A percentile compares a stretch with the other conserved stretches of the same genome.
phyloP scores from a whole-genome alignment of 2,329 filamentous ascomycete genomes.

The Aspergillus oerlinghausenensis region DNA sequence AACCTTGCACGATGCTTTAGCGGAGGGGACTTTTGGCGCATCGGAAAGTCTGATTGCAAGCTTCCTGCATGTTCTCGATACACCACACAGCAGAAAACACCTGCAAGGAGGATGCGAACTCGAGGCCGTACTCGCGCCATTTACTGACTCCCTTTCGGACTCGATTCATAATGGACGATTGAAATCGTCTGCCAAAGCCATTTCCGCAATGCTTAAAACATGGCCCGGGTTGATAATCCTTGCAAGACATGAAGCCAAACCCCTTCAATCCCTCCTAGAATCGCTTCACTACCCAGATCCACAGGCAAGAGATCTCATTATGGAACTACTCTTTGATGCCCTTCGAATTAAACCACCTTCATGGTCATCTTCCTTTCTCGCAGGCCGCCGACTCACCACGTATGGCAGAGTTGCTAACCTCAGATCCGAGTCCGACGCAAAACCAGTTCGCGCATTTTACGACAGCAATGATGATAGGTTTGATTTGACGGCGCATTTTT shows the following conservation, averaged over 20 bases:
- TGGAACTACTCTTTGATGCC: slow-evolving; percentile 80
- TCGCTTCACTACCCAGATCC: slow-evolving; percentile 57
- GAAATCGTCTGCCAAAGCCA: slow-evolving; percentile 87
- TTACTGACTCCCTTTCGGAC: slow-evolving; percentile 70
- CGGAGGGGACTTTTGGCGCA: slow-evolving; percentile 86
- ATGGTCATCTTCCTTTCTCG: slow-evolving; percentile 94
- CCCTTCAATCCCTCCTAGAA: slow-evolving; percentile 73
- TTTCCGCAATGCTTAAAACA: slow-evolving; percentile 82
- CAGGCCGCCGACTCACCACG: slow-evolving; percentile 85
- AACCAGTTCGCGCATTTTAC: slow-evolving; percentile 51
- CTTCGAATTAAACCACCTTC: slow-evolving; percentile 87
- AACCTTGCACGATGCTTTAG: slow-evolving; percentile 83
- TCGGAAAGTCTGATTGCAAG: slow-evolving; percentile 82
- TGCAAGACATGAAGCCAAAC: slow-evolving; percentile 80
- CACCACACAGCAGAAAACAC: slow-evolving; percentile 72
- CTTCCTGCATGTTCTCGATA: slow-evolving; percentile 86
- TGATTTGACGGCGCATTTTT: slow-evolving; percentile 91
- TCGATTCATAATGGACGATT: slow-evolving; percentile 59
- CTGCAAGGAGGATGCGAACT: slow-evolving; percentile 85
- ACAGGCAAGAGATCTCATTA: slow-evolving; percentile 65
- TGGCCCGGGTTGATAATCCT: slow-evolving; percentile 90
- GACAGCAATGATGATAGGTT: slow-evolving; percentile 61
- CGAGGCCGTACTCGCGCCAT: slow-evolving; percentile 83
- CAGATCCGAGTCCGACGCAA: slow-evolving; percentile 56
- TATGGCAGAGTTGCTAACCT: slow-evolving; percentile 92